Evolutionary conservation across 257 asterid species (phyloP).

Genomic region (Jacaranda copaia): DNA sequence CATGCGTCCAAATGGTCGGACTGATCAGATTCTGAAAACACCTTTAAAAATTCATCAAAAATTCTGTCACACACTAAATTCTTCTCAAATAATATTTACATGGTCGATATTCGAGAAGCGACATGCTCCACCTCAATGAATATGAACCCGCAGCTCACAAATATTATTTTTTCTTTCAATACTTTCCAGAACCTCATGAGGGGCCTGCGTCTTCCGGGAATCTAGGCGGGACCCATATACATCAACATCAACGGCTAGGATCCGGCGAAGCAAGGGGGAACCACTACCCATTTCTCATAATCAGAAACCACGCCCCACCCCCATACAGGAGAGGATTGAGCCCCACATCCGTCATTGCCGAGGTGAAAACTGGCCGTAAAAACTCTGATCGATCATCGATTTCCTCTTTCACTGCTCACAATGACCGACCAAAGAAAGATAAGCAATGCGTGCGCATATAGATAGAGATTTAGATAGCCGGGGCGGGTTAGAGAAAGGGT

Average conservation of each 20-base stretch:
- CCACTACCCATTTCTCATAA: conserved; percentile 9
- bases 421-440: background rate
- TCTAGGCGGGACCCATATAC: conserved; percentile 34
- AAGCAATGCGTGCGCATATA: background rate
- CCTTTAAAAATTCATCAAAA: too few species aligned
- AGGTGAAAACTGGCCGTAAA: conserved; percentile 33
- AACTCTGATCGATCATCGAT: conserved; percentile 18
- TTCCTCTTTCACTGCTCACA: conserved; percentile 22
- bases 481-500: conserved; percentile 20
- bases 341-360: conserved; percentile 10
- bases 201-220: conserved; percentile 22
- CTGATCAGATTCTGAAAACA: too few species aligned
- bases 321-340: conserved; percentile 10
- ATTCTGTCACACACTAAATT: too few species aligned
- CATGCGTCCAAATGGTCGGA: too few species aligned
- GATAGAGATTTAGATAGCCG: background rate
- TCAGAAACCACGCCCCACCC: conserved; percentile 25
- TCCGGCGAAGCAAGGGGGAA: background rate
- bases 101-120: too few species aligned
- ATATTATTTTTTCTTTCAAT: too few species aligned
- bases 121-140: too few species aligned
- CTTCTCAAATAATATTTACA: too few species aligned
- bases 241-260: conserved; percentile 25
- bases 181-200: background rate
- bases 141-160: too few species aligned